Evolutionary conservation across 257 asterid genomes (phyloP).

Genomic region (Voacanga thouarsii): DNA sequence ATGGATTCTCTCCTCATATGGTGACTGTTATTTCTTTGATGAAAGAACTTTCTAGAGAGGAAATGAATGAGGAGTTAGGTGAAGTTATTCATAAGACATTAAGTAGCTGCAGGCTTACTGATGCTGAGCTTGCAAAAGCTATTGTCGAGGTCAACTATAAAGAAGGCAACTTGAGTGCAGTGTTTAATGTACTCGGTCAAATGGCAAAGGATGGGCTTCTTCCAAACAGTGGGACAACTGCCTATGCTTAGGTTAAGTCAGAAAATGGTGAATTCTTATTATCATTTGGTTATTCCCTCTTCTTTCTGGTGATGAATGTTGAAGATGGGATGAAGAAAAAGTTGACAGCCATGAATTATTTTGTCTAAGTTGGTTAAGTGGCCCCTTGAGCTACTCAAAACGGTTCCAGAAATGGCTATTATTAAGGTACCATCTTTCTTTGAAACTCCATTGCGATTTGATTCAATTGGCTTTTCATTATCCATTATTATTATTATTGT

Average conservation of each 20-base stretch:
- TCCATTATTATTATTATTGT: background rate
- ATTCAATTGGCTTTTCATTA: background rate
- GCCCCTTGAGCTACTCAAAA: background rate
- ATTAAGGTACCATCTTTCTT: background rate
- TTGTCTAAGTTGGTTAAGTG: background rate
- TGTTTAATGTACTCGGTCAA: constrained; percentile 51
- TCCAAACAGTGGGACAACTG: constrained; percentile 51
- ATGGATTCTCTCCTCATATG: constrained; percentile 60
- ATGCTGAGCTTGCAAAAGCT: constrained; percentile 65
- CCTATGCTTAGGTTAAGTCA: constrained; percentile 23
- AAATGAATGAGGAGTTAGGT: constrained; percentile 42
- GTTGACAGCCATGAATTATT: background rate
- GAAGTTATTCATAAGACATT: constrained; percentile 45
- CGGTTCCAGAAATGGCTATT: background rate
- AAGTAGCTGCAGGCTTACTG: constrained; percentile 57
- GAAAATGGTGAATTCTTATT: background rate
- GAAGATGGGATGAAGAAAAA: background rate
- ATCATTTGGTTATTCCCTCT: background rate
- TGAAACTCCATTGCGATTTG: background rate
- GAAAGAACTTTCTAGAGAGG: constrained; percentile 61
- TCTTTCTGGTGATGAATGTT: background rate
- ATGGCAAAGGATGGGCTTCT: constrained; percentile 91
- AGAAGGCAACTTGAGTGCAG: constrained; percentile 84
- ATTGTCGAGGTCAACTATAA: constrained; percentile 62
- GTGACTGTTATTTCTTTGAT: constrained; percentile 56